phyloP scores from a whole-genome alignment of 371 early-diverging fungal genomes.

The Mortierella sp. region DNA sequence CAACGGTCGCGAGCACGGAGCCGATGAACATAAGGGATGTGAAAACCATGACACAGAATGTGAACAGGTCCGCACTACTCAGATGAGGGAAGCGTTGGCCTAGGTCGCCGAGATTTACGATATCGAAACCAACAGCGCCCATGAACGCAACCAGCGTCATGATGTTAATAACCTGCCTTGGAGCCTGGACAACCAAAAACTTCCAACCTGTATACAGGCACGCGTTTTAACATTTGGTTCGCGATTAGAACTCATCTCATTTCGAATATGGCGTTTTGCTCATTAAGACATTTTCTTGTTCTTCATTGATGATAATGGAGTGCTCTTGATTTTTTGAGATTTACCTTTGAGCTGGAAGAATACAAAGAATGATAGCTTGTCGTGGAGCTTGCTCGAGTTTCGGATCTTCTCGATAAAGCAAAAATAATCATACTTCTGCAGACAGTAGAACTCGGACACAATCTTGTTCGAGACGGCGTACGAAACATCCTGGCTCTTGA shows the following conservation, averaged over 20 bases:
- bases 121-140: slow-evolving; percentile 9
- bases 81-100: slow-evolving; percentile 11
- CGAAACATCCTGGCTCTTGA: slow-evolving; percentile 64
- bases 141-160: slow-evolving; percentile 48
- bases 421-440: slow-evolving; percentile 62
- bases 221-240: too few species aligned
- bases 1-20: slow-evolving; percentile 51
- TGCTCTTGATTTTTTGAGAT: not conserved
- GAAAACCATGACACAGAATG: slow-evolving; percentile 53
- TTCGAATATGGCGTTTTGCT: not conserved
- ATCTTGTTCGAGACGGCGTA: slow-evolving; percentile 65
- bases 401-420: slow-evolving; percentile 69
- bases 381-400: slow-evolving; percentile 56
- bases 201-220: slow-evolving; percentile 59
- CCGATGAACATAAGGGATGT: slow-evolving; percentile 61
- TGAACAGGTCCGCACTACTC: slow-evolving; percentile 13
- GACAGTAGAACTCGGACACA: slow-evolving; percentile 57
- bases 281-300: not conserved
- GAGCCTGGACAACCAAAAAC: slow-evolving; percentile 69
- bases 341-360: slow-evolving; percentile 68
- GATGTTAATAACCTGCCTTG: slow-evolving; percentile 63
- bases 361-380: slow-evolving; percentile 67
- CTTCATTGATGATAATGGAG: not conserved
- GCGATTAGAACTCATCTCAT: too few species aligned
- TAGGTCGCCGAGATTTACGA: slow-evolving; percentile 15